These are phyloP conservation scores for Naganishia albida DNA, from an alignment of 1,284 basidiomycete species.

Conservation along the genomic window DNA sequence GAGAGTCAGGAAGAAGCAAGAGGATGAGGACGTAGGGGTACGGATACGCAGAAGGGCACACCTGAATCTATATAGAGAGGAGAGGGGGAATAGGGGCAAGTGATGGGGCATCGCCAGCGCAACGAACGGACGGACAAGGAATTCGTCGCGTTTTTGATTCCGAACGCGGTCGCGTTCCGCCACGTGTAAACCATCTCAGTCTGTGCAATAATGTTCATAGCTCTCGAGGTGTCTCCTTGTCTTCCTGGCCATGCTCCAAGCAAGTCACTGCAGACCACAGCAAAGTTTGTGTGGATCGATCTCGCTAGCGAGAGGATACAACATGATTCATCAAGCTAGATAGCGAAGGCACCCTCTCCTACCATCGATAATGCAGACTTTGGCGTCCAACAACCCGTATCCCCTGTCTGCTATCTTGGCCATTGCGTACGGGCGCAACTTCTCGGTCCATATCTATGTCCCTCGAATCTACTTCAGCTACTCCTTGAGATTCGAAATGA, in stretches of 20 bases:
- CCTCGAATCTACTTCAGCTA: neutral
- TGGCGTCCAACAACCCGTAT: neutral
- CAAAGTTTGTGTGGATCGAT: no score
- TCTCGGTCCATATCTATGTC: slow-evolving; percentile 8
- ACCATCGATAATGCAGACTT: slow-evolving; percentile 4
- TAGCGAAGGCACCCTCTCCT: neutral
- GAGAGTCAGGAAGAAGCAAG: neutral
- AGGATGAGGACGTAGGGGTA: neutral
- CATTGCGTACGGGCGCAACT: neutral
- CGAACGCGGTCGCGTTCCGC: neutral
- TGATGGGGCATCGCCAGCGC: neutral
- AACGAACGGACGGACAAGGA: neutral
- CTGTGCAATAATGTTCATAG: no score
- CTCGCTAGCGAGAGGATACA: no score
- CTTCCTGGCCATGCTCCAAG: no score
- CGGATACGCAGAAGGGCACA: neutral
- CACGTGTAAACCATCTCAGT: neutral
- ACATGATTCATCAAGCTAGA: no score
- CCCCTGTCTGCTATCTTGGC: neutral
- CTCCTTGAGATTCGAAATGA: neutral
- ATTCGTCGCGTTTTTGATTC: neutral
- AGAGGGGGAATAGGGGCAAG: neutral
- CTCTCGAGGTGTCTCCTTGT: no score
- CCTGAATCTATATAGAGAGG: neutral
- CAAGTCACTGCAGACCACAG: no score